Conservation (phyloP, 345 rosid species). For the Sonneratia caseolaris region DNA sequence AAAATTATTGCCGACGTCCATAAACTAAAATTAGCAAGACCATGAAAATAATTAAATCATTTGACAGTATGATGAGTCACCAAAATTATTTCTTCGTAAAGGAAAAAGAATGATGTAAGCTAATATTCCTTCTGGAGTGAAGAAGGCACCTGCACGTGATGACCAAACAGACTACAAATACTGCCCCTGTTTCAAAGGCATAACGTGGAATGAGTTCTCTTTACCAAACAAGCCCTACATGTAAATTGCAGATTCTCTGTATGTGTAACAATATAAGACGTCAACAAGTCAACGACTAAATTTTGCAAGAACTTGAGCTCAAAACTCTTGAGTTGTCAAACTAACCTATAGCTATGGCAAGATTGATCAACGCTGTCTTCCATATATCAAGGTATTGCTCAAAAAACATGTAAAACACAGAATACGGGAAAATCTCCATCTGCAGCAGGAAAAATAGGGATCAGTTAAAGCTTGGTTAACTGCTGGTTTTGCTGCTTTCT, state of each 20-base stretch:
- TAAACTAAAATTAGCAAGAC: slow-evolving; percentile 32
- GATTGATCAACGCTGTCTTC: slow-evolving; percentile 88
- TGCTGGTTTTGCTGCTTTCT: neutral
- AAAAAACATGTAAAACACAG: slow-evolving; percentile 95
- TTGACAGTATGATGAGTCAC: neutral
- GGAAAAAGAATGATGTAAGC: neutral
- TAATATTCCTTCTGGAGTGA: neutral
- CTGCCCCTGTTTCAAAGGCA: slow-evolving; percentile 50
- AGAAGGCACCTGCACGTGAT: slow-evolving; percentile 78
- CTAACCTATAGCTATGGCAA: slow-evolving; percentile 90
- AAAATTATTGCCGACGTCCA: slow-evolving; percentile 92
- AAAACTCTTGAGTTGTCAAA: neutral
- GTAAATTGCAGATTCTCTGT: neutral
- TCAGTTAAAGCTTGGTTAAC: neutral
- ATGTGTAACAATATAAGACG: neutral
- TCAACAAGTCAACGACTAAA: neutral
- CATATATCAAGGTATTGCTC: slow-evolving; percentile 98
- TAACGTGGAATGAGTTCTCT: slow-evolving; percentile 8
- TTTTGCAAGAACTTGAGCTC: neutral
- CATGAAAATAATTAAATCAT: slow-evolving; percentile 5
- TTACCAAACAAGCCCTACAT: slow-evolving; percentile 2
- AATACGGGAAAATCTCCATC: slow-evolving; percentile 96
- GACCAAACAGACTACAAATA: slow-evolving; percentile 71
- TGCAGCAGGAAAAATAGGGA: slow-evolving; percentile 23
- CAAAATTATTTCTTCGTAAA: no score